Base-by-base conservation (phyloP, 306 rosid species). In the Chamaecrista fasciculata region DNA sequence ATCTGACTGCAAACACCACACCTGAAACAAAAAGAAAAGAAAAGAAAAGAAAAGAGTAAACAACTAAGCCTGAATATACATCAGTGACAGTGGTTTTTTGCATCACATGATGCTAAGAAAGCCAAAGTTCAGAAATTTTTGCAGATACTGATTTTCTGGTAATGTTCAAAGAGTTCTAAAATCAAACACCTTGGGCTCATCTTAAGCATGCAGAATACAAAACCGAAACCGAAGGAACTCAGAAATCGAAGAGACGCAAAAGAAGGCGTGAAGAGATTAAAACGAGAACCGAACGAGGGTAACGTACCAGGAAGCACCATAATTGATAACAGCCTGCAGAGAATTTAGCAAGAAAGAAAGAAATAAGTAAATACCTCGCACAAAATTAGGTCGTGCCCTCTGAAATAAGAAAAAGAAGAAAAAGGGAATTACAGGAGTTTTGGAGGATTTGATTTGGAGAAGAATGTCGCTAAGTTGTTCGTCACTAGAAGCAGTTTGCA, bases 261-360 rank as follows among this genome's bases (percentile, higher is more conserved):
- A 12, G 53, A 56, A 56, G 10, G 12, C 43, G 43, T 37, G 1
- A 37, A 37, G 43, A 8, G 43, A 10, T 37, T 7, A 37, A 37
- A 37, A 6, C 43, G 10, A 5, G 25, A 7, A 57, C 3, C 8
- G 15, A 9, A n/a, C 31, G 33, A 4, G 10, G 19, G 16, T 23
- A 29, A 80, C 86, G 42, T 76, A 88, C 97, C 97, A 90, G 29
- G 98, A 85, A 6, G 97, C 98, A 3, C 98, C 97, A 34, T 93
- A 93, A 63, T 88, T 90, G 87, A 93, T 86, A 37, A 90, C 97
- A 39, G 94, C 89, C 97, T 93, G 96, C 81, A 66, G 73, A 74
- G 2, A 71, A 66, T 25, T 51, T 6, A 11, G 62, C 4, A 31
- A 57, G 31, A 72, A 14, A 21, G 34, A 70, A 71, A 47, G 31